A percentile compares a stretch with the other conserved stretches of the same genome.
Evolutionary conservation across 176 grass and related monocot species (phyloP).

Genomic region (Ensete ventricosum): DNA sequence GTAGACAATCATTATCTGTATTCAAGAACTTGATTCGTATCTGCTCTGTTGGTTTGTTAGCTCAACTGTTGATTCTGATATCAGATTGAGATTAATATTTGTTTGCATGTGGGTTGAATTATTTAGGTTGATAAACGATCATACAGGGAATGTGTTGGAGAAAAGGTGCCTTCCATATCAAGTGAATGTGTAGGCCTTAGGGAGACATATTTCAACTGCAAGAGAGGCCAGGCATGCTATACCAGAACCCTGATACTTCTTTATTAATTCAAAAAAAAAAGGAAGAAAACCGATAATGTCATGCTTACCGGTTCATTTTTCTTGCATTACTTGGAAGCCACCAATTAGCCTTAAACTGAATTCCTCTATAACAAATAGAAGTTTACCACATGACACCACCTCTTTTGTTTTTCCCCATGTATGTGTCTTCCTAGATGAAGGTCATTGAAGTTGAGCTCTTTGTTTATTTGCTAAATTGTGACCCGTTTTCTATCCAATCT

Average conservation of each 20-base stretch:
- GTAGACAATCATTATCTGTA: not conserved
- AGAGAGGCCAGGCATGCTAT: conserved; percentile 76
- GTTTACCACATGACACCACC: too few species aligned
- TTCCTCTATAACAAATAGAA: too few species aligned
- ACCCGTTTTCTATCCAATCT: too few species aligned
- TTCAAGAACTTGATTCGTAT: not conserved
- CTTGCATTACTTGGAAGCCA: not conserved
- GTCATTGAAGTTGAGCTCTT: too few species aligned
- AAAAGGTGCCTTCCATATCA: conserved; percentile 77
- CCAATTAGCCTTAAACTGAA: too few species aligned
- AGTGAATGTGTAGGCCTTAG: conserved; percentile 84
- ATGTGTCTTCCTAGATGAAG: too few species aligned
- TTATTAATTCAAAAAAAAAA: not conserved
- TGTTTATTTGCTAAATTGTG: too few species aligned
- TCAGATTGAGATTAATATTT: not conserved
- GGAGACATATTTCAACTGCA: conserved; percentile 99
- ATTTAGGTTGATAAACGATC: conserved; percentile 71
- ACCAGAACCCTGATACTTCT: conserved; percentile 2
- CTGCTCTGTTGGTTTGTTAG: not conserved
- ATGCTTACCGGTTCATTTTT: not conserved
- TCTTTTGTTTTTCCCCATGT: too few species aligned
- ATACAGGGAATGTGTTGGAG: conserved; percentile 91
- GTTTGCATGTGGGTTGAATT: not conserved
- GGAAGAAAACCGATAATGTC: not conserved
- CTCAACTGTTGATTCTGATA: not conserved